Conservation (phyloP, 352 stramenopile genomes). For the Globisporangium yorkense region DNA sequence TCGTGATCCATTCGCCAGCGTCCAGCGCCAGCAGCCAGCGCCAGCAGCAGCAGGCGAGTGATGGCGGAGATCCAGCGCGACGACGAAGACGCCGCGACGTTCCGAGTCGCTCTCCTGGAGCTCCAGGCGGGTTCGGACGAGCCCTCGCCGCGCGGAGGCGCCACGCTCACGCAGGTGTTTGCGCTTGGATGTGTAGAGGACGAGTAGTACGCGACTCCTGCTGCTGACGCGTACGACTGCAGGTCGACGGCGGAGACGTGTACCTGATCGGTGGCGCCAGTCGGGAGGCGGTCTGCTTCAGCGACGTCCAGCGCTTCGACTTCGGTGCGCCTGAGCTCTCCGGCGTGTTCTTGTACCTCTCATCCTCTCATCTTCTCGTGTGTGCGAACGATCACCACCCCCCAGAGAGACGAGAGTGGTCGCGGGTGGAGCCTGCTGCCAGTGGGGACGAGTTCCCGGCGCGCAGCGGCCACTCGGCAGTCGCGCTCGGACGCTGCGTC, state of each 20-base stretch:
- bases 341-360: neutral
- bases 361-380: neutral
- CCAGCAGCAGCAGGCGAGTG: too few relatives aligned
- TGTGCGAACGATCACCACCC: too few relatives aligned
- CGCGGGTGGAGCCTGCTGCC: slow-evolving; percentile 9
- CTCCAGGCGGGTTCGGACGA: slow-evolving; percentile 5
- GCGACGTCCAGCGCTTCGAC: slow-evolving; percentile 50
- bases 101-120: slow-evolving; percentile 2
- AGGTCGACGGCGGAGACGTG: slow-evolving; percentile 23
- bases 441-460: slow-evolving; percentile 20
- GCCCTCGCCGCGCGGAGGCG: slow-evolving; percentile 32
- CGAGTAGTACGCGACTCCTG: too few relatives aligned
- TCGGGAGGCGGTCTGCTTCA: slow-evolving; percentile 43
- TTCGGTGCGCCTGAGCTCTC: slow-evolving; percentile 16
- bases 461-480: slow-evolving; percentile 57
- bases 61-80: too few relatives aligned
- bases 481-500: slow-evolving; percentile 35
- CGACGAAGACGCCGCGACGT: neutral
- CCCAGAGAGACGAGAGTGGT: slow-evolving; percentile 20
- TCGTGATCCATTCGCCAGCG: too few relatives aligned
- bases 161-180: slow-evolving; percentile 45
- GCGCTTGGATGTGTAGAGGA: neutral
- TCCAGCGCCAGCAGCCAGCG: too few relatives aligned
- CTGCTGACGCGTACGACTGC: neutral
- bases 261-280: slow-evolving; percentile 66